Evolutionary conservation across 2,329 filamentous ascomycete species (phyloP), one percentile per base, ranked within the genome.

Genomic region (Calonectria hawksworthii): DNA sequence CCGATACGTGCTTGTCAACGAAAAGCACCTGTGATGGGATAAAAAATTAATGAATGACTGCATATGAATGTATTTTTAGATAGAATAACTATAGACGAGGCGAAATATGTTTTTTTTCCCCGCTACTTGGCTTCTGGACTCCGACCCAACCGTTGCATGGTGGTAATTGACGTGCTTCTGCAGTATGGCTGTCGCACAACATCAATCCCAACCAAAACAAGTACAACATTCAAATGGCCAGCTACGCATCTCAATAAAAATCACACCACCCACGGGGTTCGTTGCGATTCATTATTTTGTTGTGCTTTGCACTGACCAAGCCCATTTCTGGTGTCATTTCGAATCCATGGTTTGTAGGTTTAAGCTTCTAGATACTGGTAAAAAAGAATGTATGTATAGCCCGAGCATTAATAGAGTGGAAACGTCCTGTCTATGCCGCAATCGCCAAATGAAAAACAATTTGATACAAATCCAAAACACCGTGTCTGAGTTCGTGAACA

Each of bases 1-100:
- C 75, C 80, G 87, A 79, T 88, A 88, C 80, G 87, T 89, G 5
- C 79, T 89, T 69, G 83, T 86, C 9, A 88, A 88, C 72, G 84
- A 87, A 80, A 81, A 81, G 79, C 78, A 81, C 47, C 67, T 72
- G 21, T 70, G 79, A 11, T 30, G n/a, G n/a, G 18, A 38, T n/a
- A 21, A 21, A 2, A 54, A 54, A 9, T 54, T 63, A 63, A 63
- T 63, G 56, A 41, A 63, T 63, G 34, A 63, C 21, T 13, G 14
- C 9, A 41, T 1, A 38, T 38, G 56, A 41, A 63, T 63, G 56
- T 63, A 63, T 63, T 63, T 63, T 63, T 63, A 63, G 56, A 63
- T 41, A 63, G 56, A 63, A 41, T 14, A 63, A 26, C 26, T 9
- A 38, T 36, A 36, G 26, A 63, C 18, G 6, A 28, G 34, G 16